These are phyloP conservation scores for Athelia sp. DNA, from an alignment of 1,284 basidiomycete genomes.

Conservation along the genomic window DNA sequence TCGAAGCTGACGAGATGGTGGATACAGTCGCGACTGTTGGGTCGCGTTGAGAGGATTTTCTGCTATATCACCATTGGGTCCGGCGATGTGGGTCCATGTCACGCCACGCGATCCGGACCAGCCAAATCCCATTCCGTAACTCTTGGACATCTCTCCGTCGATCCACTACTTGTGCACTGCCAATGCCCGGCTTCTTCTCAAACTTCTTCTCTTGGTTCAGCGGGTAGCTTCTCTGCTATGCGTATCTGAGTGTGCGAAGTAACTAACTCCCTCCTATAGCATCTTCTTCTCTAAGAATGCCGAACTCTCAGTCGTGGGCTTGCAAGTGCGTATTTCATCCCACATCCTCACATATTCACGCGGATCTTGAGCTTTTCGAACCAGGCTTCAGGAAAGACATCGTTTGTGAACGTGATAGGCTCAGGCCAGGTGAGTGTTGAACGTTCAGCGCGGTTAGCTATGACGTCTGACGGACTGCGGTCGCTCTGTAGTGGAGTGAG, in stretches of 20 bases:
- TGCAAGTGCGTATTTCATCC: slow-evolving; percentile 69
- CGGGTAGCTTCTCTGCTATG: slow-evolving; percentile 34
- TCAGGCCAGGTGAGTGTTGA: slow-evolving; percentile 64
- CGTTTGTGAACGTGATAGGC: slow-evolving; percentile 88
- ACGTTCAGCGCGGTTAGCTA: slow-evolving; percentile 2
- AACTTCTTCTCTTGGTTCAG: slow-evolving; percentile 66
- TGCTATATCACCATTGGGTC: too few species aligned
- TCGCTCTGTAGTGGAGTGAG: slow-evolving; percentile 73
- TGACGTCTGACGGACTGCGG: slow-evolving; percentile 1
- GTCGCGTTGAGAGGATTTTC: too few species aligned
- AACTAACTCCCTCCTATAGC: slow-evolving; percentile 26
- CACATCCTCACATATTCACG: slow-evolving; percentile 14
- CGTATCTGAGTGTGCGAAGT: not conserved
- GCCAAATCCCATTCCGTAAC: too few species aligned
- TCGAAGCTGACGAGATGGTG: too few species aligned
- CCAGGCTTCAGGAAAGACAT: slow-evolving; percentile 91
- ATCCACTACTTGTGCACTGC: too few species aligned
- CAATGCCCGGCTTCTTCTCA: slow-evolving; percentile 64
- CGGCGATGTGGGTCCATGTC: too few species aligned
- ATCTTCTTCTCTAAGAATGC: slow-evolving; percentile 87
- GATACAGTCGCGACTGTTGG: too few species aligned
- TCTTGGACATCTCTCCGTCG: too few species aligned
- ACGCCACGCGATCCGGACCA: too few species aligned
- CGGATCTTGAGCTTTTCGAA: slow-evolving; percentile 9
- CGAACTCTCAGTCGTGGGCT: slow-evolving; percentile 90